Conservation (phyloP, 1,284 basidiomycete genomes). For the Golubevia pallescens region DNA sequence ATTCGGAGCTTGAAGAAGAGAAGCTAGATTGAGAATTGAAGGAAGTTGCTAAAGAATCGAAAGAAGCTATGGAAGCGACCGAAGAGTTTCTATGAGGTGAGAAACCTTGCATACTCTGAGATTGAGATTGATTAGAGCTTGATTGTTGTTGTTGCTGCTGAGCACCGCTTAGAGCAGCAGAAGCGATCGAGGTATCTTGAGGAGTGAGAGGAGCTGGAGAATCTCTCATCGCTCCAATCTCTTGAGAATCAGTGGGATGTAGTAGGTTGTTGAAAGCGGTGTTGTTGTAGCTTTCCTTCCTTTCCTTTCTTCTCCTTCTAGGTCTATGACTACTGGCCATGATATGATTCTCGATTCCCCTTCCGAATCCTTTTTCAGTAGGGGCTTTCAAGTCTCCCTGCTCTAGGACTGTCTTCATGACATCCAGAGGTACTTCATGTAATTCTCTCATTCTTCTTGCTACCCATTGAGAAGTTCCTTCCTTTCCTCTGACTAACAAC, state of each 20-base stretch:
- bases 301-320: too few relatives aligned
- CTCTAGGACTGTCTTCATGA: conserved; percentile 56
- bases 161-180: conserved; percentile 8
- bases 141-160: background rate
- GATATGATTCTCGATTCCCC: conserved; percentile 60
- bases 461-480: conserved; percentile 56
- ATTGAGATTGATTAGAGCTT: background rate
- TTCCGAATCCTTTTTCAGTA: conserved; percentile 47
- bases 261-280: background rate
- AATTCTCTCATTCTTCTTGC: conserved; percentile 61
- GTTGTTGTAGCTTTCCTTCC: too few relatives aligned
- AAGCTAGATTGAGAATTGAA: conserved; percentile 35
- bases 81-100: conserved; percentile 39
- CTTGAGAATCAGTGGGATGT: conserved; percentile 10
- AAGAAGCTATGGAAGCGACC: conserved; percentile 28
- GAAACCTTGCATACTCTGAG: conserved; percentile 5
- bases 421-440: conserved; percentile 60
- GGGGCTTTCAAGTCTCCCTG: conserved; percentile 51
- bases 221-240: conserved; percentile 22
- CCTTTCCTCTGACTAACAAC: conserved; percentile 31
- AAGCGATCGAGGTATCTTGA: conserved; percentile 17
- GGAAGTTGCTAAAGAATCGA: conserved; percentile 58
- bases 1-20: background rate
- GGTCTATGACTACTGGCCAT: conserved; percentile 54
- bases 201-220: conserved; percentile 36